Percentiles rank a stretch among this genome's conserved stretches.
Conservation (phyloP, 1,284 basidiomycete genomes). For the Porogramme epimiltina region DNA sequence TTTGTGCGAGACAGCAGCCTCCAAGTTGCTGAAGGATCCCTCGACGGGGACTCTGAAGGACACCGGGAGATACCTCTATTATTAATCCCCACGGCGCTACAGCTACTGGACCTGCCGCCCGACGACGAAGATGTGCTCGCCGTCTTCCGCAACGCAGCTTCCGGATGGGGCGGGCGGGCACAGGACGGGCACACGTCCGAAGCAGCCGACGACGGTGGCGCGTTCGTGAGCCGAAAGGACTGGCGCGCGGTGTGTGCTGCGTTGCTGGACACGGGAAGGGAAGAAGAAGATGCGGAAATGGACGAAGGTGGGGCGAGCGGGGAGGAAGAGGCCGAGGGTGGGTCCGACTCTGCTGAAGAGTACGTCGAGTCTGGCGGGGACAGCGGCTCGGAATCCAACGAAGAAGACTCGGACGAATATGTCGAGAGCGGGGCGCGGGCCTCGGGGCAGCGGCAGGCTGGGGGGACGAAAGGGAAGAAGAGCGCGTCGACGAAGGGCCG, state of each 20-base stretch:
- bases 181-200: background rate
- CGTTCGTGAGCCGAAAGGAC: conserved; percentile 55
- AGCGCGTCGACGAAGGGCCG: too few relatives aligned
- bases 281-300: background rate
- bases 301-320: too few relatives aligned
- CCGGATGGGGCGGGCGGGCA: conserved; percentile 52
- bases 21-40: too few relatives aligned
- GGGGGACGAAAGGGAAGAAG: background rate
- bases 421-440: too few relatives aligned
- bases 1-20: conserved; percentile 14
- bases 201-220: conserved; percentile 1
- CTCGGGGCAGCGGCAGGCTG: background rate
- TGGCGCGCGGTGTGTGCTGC: conserved; percentile 77
- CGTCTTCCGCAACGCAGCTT: conserved; percentile 72
- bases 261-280: conserved; percentile 41
- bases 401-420: conserved; percentile 23
- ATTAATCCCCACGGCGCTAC: conserved; percentile 63
- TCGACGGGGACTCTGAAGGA: conserved; percentile 3
- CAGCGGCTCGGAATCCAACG: conserved; percentile 1
- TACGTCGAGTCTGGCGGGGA: conserved; percentile 27
- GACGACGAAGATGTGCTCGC: conserved; percentile 68
- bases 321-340: too few relatives aligned
- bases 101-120: conserved; percentile 60
- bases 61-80: conserved; percentile 48
- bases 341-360: conserved; percentile 25